phyloP scores from a whole-genome alignment of 106 monocot species.

The Dendrobium nobile region DNA sequence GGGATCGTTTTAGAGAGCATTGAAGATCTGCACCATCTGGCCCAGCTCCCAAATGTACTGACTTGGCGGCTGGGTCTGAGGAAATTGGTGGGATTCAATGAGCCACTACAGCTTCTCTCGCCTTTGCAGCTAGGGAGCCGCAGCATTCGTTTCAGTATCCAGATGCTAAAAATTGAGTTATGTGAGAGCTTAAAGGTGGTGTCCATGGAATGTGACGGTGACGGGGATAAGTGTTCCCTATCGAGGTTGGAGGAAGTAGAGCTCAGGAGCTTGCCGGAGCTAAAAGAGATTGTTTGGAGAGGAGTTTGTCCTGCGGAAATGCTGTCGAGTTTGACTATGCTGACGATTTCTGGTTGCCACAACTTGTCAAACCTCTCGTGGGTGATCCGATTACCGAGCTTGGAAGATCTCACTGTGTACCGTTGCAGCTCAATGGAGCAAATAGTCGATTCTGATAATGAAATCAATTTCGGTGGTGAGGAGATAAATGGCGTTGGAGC shows the following conservation, averaged over 20 bases:
- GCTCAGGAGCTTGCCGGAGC: neutral
- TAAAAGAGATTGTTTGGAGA: slow-evolving; percentile 11
- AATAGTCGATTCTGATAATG: neutral
- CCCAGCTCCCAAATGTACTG: neutral
- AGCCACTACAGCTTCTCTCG: neutral
- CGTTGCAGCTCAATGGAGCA: slow-evolving; percentile 8
- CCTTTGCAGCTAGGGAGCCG: neutral
- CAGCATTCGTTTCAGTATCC: slow-evolving; percentile 5
- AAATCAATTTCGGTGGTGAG: neutral
- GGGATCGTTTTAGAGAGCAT: neutral
- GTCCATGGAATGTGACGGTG: neutral
- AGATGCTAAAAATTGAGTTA: neutral
- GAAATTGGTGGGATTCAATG: neutral
- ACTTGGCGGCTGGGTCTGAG: neutral
- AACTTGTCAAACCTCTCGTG: slow-evolving; percentile 9
- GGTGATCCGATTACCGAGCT: slow-evolving; percentile 8
- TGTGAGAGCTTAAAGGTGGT: slow-evolving; percentile 7
- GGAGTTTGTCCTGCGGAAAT: neutral
- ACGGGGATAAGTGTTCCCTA: neutral
- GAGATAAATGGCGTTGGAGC: neutral
- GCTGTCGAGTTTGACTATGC: slow-evolving; percentile 3
- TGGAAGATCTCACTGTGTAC: neutral
- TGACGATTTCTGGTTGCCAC: slow-evolving; percentile 1
- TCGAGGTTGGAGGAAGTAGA: neutral
- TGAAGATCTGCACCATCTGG: neutral